Evolutionary conservation across 2,329 filamentous ascomycete genomes (phyloP), one percentile per base, ranked within the genome.

Genomic region (Colletotrichum sublineola): DNA sequence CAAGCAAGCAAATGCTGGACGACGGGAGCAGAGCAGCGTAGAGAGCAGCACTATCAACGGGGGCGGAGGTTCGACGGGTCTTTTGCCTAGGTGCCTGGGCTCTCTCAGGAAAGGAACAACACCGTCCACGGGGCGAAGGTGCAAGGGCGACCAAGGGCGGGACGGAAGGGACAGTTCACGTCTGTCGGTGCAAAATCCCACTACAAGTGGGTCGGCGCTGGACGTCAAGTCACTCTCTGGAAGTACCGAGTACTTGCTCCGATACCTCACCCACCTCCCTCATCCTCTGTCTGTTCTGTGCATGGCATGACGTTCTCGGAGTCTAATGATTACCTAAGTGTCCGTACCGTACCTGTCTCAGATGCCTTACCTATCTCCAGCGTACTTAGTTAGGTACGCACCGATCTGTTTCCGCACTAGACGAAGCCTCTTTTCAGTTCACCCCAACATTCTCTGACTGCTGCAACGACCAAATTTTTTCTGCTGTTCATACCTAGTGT

Each of bases 111-210:
- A 44, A 29, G 55, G 53, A 44, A 66, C 53, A 3, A 67, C 33
- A 60, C 64, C 64, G 68, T 71, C 63, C 36, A 61, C 68, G 63
- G 70, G 67, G 61, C 24, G 67, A 46, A 66, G 52, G 67, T 46
- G 67, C 61, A 67, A 73, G 68, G 71, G 67, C 62, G 50, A 71
- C 38, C 42, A 71, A 71, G 64, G 62, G 67, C 71, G 73, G 72
- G 72, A 72, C 71, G 73, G 72, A 74, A 71, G 70, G 71, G 68
- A 67, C 68, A 71, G 55, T 61, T 73, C 73, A 71, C 67, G 62
- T 70, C 67, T 74, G 71, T 72, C 68, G 73, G 73, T 75, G 73
- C 63, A 74, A 74, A 74, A 74, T 75, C 71, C 71, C 63, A 75
- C 73, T 74, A 67, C 73, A 71, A 72, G 73, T 75, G 73, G 73